Percentiles rank a stretch among this genome's conserved stretches.
Conservation (phyloP, 768 basidiomycete genomes). For the Calvatia gigantea region DNA sequence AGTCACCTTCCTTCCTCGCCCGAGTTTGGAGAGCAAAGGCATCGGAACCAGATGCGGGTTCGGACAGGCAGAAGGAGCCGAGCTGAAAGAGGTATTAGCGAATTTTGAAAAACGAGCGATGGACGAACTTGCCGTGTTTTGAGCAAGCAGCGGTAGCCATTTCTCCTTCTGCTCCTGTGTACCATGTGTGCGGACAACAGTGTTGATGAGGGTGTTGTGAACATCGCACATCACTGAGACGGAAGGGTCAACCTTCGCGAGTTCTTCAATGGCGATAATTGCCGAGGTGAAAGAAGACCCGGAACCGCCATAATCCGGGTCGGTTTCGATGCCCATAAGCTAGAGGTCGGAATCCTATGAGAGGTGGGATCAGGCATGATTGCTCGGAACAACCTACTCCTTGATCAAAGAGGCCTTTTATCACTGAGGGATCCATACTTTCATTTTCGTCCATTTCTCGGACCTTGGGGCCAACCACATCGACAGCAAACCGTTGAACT, state of each 20-base stretch:
- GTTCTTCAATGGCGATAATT: slow-evolving; percentile 95
- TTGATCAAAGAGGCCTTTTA: slow-evolving; percentile 90
- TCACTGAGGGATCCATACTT: slow-evolving; percentile 83
- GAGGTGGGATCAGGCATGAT: slow-evolving; percentile 2
- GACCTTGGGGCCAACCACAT: slow-evolving; percentile 88
- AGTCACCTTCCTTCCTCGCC: slow-evolving; percentile 80
- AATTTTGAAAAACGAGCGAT: not conserved
- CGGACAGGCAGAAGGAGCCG: slow-evolving; percentile 94
- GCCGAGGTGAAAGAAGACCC: slow-evolving; percentile 93
- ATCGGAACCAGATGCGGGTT: slow-evolving; percentile 91
- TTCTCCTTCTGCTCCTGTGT: slow-evolving; percentile 81
- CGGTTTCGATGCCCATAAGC: slow-evolving; percentile 98
- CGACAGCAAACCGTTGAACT: slow-evolving; percentile 87
- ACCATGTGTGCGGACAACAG: slow-evolving; percentile 85
- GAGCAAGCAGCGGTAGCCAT: slow-evolving; percentile 82
- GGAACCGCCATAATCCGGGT: slow-evolving; percentile 77
- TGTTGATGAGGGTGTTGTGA: slow-evolving; percentile 98
- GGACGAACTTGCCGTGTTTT: slow-evolving; percentile 55
- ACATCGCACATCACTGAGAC: slow-evolving; percentile 98
- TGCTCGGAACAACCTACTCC: slow-evolving; percentile 55
- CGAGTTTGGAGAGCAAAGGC: slow-evolving; percentile 96
- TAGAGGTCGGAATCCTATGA: slow-evolving; percentile 24
- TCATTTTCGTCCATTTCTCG: slow-evolving; percentile 99
- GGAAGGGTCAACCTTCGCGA: slow-evolving; percentile 93
- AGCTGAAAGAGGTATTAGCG: slow-evolving; percentile 47